Percentiles rank a stretch among this genome's conserved stretches.
Conservation (phyloP, 1,284 basidiomycete genomes). For the Ceratobasidium sp. region DNA sequence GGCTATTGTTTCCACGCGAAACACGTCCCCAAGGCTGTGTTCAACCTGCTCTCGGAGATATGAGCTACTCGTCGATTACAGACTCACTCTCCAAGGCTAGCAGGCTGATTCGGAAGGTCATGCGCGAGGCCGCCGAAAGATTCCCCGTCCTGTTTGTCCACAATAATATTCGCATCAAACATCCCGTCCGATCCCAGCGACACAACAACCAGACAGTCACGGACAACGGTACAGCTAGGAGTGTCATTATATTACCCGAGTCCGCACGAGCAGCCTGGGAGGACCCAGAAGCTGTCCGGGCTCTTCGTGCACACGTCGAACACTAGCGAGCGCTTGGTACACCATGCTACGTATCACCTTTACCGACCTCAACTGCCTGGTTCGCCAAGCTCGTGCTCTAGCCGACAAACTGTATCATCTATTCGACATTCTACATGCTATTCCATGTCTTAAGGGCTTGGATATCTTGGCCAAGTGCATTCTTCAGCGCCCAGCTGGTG, state of each 20-base stretch:
- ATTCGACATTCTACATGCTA: background rate
- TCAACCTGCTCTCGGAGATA: background rate
- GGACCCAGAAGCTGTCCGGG: background rate
- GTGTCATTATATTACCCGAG: background rate
- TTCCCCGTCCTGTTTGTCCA: background rate
- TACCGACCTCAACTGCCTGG: background rate
- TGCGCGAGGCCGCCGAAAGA: background rate
- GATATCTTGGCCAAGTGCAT: background rate
- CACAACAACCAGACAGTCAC: background rate
- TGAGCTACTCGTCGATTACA: background rate
- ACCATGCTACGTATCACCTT: background rate
- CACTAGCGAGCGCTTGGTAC: background rate
- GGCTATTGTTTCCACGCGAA: background rate
- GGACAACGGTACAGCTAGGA: conserved; percentile 4
- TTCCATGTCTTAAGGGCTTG: background rate
- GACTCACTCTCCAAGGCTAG: background rate
- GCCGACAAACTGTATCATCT: background rate
- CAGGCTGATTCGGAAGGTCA: background rate
- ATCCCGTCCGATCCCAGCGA: background rate
- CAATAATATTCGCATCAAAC: conserved; percentile 11
- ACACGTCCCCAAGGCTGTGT: background rate
- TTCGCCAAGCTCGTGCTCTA: background rate
- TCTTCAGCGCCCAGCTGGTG: background rate
- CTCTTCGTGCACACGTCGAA: background rate
- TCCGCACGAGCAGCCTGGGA: background rate